phyloP scores from a whole-genome alignment of 345 rosid species.

The Populus pruinosa region DNA sequence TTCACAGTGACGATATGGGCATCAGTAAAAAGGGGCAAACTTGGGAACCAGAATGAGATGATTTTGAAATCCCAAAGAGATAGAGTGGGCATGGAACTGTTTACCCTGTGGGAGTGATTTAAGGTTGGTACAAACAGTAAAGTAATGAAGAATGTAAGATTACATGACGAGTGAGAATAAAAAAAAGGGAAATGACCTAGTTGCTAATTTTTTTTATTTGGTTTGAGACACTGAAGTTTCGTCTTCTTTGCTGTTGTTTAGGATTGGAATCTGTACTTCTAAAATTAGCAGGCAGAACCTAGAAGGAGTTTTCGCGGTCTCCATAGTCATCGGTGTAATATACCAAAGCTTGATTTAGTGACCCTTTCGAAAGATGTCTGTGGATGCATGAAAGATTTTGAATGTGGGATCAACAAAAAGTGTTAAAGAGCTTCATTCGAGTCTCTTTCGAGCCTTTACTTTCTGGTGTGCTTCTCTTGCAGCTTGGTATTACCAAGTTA shows the following conservation, averaged over 20 bases:
- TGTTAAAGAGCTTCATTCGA: not conserved
- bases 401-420: not conserved
- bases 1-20: constrained; percentile 38
- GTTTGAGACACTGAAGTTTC: not conserved
- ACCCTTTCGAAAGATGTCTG: not conserved
- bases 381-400: not conserved
- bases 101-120: constrained; percentile 40
- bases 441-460: not conserved
- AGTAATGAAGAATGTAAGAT: constrained; percentile 43
- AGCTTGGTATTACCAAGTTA: no score
- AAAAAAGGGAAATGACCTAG: not conserved
- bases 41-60: constrained; percentile 54
- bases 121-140: constrained; percentile 35
- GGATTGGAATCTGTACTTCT: not conserved
- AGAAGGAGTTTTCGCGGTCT: not conserved
- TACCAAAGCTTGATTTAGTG: not conserved
- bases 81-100: constrained; percentile 51
- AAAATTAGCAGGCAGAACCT: not conserved
- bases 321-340: not conserved
- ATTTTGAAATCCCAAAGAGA: constrained; percentile 49
- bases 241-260: not conserved
- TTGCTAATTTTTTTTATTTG: not conserved
- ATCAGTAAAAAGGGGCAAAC: constrained; percentile 57
- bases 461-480: not conserved
- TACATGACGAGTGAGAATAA: constrained; percentile 4